phyloP scores from a whole-genome alignment of 257 asterid genomes.

The Gentiana macrophylla region DNA sequence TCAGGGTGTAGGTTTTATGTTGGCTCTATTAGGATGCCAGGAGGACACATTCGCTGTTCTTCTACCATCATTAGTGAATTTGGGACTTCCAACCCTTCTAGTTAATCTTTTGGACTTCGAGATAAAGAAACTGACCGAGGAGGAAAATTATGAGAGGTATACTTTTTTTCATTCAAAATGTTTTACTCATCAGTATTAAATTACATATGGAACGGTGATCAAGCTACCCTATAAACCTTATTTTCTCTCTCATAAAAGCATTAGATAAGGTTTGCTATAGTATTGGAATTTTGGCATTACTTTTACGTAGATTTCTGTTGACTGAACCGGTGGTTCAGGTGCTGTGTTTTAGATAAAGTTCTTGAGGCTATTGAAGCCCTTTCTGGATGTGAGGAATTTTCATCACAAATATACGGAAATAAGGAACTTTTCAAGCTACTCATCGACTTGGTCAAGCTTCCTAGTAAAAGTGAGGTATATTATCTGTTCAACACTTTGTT shows the following conservation, averaged over 20 bases:
- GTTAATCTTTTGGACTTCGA: slow-evolving; percentile 63
- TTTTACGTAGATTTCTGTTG: not conserved
- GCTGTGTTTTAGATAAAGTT: slow-evolving; percentile 51
- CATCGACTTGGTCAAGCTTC: slow-evolving; percentile 50
- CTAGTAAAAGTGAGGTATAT: slow-evolving; percentile 72
- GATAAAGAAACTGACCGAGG: slow-evolving; percentile 57
- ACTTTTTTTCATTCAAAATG: not conserved
- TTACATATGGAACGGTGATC: not conserved
- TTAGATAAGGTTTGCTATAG: not conserved
- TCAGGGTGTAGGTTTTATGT: slow-evolving; percentile 72
- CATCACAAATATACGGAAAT: slow-evolving; percentile 40
- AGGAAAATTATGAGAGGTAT: slow-evolving; percentile 66
- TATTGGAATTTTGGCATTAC: not conserved
- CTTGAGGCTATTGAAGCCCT: slow-evolving; percentile 78
- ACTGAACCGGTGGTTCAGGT: slow-evolving; percentile 32
- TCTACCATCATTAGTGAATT: slow-evolving; percentile 49
- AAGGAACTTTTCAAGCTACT: slow-evolving; percentile 49
- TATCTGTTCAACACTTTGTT: slow-evolving; percentile 14
- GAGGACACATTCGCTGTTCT: slow-evolving; percentile 46
- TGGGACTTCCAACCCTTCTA: slow-evolving; percentile 54
- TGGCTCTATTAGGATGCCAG: slow-evolving; percentile 56
- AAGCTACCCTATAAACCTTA: not conserved
- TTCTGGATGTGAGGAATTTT: slow-evolving; percentile 52
- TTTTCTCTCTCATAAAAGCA: not conserved
- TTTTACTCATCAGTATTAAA: not conserved